phyloP scores from a whole-genome alignment of 108 stramenopile genomes.

The Discostella pseudostelligera region DNA sequence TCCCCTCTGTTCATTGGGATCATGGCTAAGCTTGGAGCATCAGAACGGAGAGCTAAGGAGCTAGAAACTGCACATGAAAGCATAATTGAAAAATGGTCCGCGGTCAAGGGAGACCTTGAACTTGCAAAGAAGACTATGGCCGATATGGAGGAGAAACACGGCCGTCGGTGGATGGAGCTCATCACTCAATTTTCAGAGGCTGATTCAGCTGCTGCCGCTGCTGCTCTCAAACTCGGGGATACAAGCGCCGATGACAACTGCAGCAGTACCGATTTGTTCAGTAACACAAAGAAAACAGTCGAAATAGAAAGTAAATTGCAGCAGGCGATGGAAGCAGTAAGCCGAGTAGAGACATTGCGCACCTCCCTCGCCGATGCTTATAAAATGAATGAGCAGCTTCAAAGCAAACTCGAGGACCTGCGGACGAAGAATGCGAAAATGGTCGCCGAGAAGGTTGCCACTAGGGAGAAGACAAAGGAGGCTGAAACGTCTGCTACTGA shows the following conservation, averaged over 20 bases:
- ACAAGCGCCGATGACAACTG: conserved; percentile 4
- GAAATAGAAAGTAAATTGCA: conserved; percentile 79
- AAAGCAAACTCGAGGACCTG: conserved; percentile 69
- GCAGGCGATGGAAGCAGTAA: conserved; percentile 82
- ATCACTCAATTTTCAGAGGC: conserved; percentile 44
- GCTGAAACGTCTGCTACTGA: conserved; percentile 13
- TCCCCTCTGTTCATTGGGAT: conserved; percentile 49
- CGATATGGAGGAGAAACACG: conserved; percentile 66
- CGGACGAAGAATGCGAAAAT: conserved; percentile 69
- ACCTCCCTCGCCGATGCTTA: conserved; percentile 67
- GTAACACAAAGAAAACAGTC: conserved; percentile 58
- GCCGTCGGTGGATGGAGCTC: conserved; percentile 73
- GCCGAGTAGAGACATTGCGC: conserved; percentile 63
- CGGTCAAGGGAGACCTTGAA: conserved; percentile 66
- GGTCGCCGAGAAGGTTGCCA: conserved; percentile 46
- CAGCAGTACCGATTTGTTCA: conserved; percentile 15
- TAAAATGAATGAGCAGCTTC: conserved; percentile 67
- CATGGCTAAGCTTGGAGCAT: conserved; percentile 49
- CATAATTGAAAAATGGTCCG: conserved; percentile 61
- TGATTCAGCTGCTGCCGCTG: conserved; percentile 14
- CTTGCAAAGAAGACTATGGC: conserved; percentile 58
- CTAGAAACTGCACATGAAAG: conserved; percentile 41
- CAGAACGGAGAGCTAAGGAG: conserved; percentile 43
- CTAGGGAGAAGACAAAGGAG: conserved; percentile 34
- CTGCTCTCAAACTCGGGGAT: conserved; percentile 16